A percentile compares a stretch with the other conserved stretches of the same genome.
These are phyloP conservation scores for Massarina eburnea DNA, from an alignment of 2,329 filamentous ascomycete genomes.

Conservation along the genomic window DNA sequence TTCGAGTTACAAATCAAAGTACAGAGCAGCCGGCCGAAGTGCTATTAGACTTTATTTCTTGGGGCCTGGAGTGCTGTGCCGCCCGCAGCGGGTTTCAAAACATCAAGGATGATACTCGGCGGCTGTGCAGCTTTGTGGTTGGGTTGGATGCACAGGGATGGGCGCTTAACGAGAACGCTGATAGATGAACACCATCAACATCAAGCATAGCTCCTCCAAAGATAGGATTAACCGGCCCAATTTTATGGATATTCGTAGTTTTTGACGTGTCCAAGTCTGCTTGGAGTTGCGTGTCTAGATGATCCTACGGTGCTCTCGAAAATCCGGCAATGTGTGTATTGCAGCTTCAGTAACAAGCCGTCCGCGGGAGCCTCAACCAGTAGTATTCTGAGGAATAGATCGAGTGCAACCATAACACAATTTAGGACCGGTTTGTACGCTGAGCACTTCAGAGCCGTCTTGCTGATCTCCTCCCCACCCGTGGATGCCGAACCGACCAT, in stretches of 20 bases:
- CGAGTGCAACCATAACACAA: constrained; percentile 77
- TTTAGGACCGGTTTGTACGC: constrained; percentile 22
- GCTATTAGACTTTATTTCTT: not conserved
- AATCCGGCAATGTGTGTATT: not conserved
- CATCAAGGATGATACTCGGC: not conserved
- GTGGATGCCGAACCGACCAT: constrained; percentile 64
- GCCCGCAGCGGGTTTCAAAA: not conserved
- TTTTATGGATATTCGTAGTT: too few relatives aligned
- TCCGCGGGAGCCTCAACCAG: not conserved
- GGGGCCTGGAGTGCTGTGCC: not conserved
- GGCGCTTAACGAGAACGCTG: constrained; percentile 1
- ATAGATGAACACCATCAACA: too few relatives aligned
- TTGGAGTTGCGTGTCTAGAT: too few relatives aligned
- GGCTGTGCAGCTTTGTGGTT: not conserved
- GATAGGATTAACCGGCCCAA: not conserved
- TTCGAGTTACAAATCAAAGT: not conserved
- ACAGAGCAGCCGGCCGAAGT: not conserved
- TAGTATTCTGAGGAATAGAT: constrained; percentile 43
- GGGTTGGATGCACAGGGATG: not conserved
- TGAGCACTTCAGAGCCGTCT: constrained; percentile 25
- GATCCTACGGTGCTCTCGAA: too few relatives aligned
- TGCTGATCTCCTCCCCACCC: constrained; percentile 61
- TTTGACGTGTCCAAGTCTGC: too few relatives aligned
- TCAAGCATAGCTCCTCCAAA: not conserved
- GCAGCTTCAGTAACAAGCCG: not conserved